These are phyloP conservation scores for Zalaria sp. DNA, from an alignment of 2,329 filamentous ascomycete genomes.

Conservation along the genomic window DNA sequence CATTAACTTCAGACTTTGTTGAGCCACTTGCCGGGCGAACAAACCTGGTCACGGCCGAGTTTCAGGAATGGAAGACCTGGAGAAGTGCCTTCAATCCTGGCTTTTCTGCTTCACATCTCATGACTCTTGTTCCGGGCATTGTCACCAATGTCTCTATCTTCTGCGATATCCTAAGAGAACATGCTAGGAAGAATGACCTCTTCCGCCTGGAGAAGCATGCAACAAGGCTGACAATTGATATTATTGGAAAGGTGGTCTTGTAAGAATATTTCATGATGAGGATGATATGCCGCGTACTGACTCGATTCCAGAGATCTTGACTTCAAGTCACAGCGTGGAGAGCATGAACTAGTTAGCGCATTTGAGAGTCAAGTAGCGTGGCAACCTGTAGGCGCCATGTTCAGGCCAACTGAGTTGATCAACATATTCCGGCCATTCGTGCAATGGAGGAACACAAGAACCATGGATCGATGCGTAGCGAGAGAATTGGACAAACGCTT, in stretches of 20 bases:
- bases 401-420: slow-evolving; percentile 21
- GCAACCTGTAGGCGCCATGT: slow-evolving; percentile 18
- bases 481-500: slow-evolving; percentile 23
- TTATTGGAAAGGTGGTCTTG: slow-evolving; percentile 26
- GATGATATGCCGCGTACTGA: not conserved
- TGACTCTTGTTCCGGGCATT: slow-evolving; percentile 23
- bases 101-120: slow-evolving; percentile 23
- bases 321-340: slow-evolving; percentile 19
- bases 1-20: slow-evolving; percentile 15
- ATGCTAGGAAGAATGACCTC: slow-evolving; percentile 20
- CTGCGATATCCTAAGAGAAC: slow-evolving; percentile 18
- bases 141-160: slow-evolving; percentile 21
- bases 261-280: slow-evolving; percentile 2
- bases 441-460: slow-evolving; percentile 19
- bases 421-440: slow-evolving; percentile 22
- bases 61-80: slow-evolving; percentile 28
- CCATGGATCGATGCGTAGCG: slow-evolving; percentile 20
- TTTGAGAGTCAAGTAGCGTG: slow-evolving; percentile 22
- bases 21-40: slow-evolving; percentile 21
- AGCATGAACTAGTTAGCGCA: slow-evolving; percentile 21
- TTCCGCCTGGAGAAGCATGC: slow-evolving; percentile 26
- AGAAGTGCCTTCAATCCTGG: slow-evolving; percentile 28
- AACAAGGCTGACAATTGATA: slow-evolving; percentile 26
- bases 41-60: slow-evolving; percentile 24
- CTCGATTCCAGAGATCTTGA: slow-evolving; percentile 15